Base-by-base conservation (phyloP, 2,329 filamentous ascomycete genomes). In the Botrytis fragariae region DNA sequence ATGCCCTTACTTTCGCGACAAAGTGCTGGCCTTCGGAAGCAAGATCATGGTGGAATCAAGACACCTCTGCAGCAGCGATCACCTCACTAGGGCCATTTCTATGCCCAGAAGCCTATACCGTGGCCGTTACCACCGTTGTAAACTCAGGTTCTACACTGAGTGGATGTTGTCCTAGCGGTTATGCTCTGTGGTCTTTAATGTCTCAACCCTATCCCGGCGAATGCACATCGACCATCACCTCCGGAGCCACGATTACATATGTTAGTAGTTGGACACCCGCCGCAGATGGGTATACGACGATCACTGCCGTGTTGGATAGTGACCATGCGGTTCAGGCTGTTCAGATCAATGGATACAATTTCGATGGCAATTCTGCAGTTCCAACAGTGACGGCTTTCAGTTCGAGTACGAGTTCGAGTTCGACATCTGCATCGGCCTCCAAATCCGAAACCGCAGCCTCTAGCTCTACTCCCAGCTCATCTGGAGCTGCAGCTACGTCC, bases 321-420 rank as follows among this genome's bases (percentile, higher is more conserved):
- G 25, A 62, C 10, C 29, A 51, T 39, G 12, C 18, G 20, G 20
- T 60, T 8, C 18, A 22, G 12, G 71, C 59, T 22, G 69, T 61
- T 12, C 71, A 72, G 7, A 63, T 72, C 9, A 69, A 72, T 35
- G 71, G 71, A 39, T 72, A 61, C 9, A 72, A 72, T 29, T 72
- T 69, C n/a, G 35, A 65, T 25, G 69, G 69, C 16, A 72, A 72
- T 44, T 64, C 60, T 4, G 69, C 69, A 2, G 20, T 37, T 20
- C n/a, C 69, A 1, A 65, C 69, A 57, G 37, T 25, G 18, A 71
- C 69, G 8, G 69, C 42, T 44, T 71, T 71, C 29, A n/a, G 37
- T 44, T 69, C 67, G 37, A 35, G 37, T 10, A 22, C 57, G 0
- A 37, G 54, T 35, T 35, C 57, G 12, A 45, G n/a, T 54, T 20